phyloP scores from a whole-genome alignment of 1,284 basidiomycete species.

The Sutorius eximius region DNA sequence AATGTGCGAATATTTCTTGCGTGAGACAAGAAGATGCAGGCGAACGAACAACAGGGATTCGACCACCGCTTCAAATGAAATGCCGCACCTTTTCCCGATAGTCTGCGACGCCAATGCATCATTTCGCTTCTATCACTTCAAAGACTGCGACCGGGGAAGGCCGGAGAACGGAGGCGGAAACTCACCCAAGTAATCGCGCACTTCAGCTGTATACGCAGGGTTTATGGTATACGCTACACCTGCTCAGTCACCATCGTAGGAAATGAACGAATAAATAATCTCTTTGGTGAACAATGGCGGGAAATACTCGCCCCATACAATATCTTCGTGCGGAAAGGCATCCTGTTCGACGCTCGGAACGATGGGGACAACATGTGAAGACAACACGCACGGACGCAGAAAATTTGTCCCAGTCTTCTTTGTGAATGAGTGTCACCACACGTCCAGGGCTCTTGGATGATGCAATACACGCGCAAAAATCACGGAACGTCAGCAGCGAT shows the following conservation, averaged over 20 bases:
- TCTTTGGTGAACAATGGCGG: neutral
- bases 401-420: constrained; percentile 78
- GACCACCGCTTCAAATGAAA: neutral
- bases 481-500: neutral
- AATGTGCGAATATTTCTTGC: neutral
- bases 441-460: constrained; percentile 65
- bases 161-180: neutral
- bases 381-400: constrained; percentile 53
- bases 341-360: constrained; percentile 45
- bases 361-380: neutral
- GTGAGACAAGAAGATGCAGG: neutral
- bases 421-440: constrained; percentile 87
- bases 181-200: constrained; percentile 78
- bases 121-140: neutral
- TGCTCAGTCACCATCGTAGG: constrained; percentile 26
- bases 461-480: neutral
- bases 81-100: constrained; percentile 74
- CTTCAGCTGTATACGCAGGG: constrained; percentile 67
- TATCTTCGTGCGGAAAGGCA: constrained; percentile 73
- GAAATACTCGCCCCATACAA: constrained; percentile 71
- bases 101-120: constrained; percentile 42
- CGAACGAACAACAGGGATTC: neutral
- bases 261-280: neutral
- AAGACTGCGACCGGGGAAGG: neutral
- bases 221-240: constrained; percentile 85